Evolutionary conservation across 495 filamentous ascomycete genomes (phyloP).

Genomic region (Podospora fimiseda): DNA sequence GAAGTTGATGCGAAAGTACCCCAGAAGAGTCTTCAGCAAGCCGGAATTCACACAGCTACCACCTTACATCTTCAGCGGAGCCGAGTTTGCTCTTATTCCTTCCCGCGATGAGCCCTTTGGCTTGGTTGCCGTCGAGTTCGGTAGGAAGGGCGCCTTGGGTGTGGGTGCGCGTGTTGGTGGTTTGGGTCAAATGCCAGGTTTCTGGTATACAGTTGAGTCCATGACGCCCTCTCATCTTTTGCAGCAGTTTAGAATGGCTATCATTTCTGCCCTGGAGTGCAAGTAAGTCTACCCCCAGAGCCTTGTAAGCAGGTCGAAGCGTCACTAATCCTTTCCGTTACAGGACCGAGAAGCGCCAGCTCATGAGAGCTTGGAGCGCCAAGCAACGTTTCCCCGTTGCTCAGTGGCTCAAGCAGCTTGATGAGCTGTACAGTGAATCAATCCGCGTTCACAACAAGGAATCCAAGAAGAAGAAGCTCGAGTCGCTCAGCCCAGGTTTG

Average conservation of each 20-base stretch:
- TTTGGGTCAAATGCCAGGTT: conserved; percentile 76
- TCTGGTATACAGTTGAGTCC: conserved; percentile 66
- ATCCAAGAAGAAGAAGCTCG: conserved; percentile 29
- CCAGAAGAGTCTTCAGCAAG: conserved; percentile 69
- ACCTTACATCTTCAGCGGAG: conserved; percentile 70
- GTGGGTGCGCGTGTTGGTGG: conserved; percentile 63
- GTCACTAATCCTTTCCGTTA: no score
- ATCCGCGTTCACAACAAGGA: conserved; percentile 35
- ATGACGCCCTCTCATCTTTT: conserved; percentile 63
- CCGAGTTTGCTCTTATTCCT: conserved; percentile 73
- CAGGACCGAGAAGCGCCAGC: conserved; percentile 44
- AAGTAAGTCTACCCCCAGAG: no score
- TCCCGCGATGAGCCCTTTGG: conserved; percentile 78
- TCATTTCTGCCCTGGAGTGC: conserved; percentile 59
- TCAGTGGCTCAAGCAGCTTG: conserved; percentile 59
- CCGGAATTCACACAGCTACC: conserved; percentile 71
- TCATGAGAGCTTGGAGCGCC: conserved; percentile 70
- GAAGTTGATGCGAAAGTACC: conserved; percentile 66
- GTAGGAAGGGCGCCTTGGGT: conserved; percentile 68
- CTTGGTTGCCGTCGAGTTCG: conserved; percentile 76
- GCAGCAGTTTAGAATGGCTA: conserved; percentile 65
- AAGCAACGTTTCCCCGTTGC: conserved; percentile 72
- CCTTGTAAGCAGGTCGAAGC: no score
- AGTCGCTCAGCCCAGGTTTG: conserved; percentile 15
- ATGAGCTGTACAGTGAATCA: conserved; percentile 51